Evolutionary conservation across 306 rosid genomes (phyloP).

Genomic region (Cyclanthera cordifolia): DNA sequence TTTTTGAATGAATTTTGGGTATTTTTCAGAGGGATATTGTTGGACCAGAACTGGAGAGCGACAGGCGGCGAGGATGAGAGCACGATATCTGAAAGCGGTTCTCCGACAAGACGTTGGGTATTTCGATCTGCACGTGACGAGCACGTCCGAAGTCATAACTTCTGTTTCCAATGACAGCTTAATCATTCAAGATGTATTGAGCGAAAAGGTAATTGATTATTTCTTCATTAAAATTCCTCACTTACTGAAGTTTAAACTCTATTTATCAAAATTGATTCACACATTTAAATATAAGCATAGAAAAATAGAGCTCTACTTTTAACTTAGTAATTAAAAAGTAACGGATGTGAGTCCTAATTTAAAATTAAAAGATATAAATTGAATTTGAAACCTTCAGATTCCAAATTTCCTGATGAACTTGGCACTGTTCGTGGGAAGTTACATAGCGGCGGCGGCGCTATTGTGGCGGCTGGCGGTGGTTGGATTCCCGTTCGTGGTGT

Average conservation of each 20-base stretch:
- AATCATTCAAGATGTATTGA: constrained; percentile 64
- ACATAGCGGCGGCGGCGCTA: constrained; percentile 51
- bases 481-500: constrained; percentile 59
- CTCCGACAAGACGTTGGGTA: constrained; percentile 83
- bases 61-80: constrained; percentile 88
- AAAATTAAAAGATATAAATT: too few species aligned
- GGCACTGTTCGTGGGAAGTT: constrained; percentile 57
- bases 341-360: too few species aligned
- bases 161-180: constrained; percentile 76
- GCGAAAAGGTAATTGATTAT: constrained; percentile 56
- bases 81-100: constrained; percentile 63
- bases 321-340: too few species aligned
- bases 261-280: too few species aligned
- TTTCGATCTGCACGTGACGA: constrained; percentile 78
- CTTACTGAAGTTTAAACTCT: too few species aligned
- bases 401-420: constrained; percentile 71
- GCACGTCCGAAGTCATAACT: constrained; percentile 81
- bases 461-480: constrained; percentile 67
- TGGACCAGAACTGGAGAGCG: constrained; percentile 97
- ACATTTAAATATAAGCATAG: too few species aligned
- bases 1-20: neutral
- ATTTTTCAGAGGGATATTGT: constrained; percentile 62
- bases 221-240: too few species aligned
- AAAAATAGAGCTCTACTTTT: too few species aligned
- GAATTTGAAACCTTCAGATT: constrained; percentile 18